Conservation (phyloP, 2,329 filamentous ascomycete genomes). For the Calonectria henricotiae region DNA sequence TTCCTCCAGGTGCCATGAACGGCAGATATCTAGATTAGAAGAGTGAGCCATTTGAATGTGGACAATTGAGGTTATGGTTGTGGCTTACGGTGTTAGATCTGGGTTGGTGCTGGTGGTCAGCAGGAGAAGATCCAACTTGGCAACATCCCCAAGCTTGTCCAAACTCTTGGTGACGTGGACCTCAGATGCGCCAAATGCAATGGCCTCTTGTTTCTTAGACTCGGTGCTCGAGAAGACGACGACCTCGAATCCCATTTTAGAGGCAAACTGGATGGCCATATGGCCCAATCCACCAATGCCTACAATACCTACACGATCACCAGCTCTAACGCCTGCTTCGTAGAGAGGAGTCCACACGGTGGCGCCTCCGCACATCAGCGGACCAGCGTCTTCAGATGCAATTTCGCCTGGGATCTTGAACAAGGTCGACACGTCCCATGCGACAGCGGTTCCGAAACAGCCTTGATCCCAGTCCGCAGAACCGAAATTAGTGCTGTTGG, state of each 20-base stretch:
- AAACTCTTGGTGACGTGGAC: constrained; percentile 45
- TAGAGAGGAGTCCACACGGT: constrained; percentile 50
- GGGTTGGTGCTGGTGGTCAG: constrained; percentile 44
- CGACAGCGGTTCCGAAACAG: constrained; percentile 62
- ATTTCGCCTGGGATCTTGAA: constrained; percentile 62
- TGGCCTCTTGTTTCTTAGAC: constrained; percentile 49
- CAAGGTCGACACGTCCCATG: constrained; percentile 60
- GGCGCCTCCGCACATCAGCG: constrained; percentile 65
- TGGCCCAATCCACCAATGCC: constrained; percentile 64
- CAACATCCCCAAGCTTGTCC: constrained; percentile 37
- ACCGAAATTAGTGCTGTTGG: constrained; percentile 59
- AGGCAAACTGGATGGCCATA: constrained; percentile 75
- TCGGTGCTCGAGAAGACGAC: constrained; percentile 51
- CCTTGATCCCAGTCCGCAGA: constrained; percentile 62
- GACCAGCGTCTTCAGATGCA: constrained; percentile 65
- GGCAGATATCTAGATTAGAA: constrained; percentile 35
- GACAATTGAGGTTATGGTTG: not conserved
- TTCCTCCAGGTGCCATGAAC: constrained; percentile 34
- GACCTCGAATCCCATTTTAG: constrained; percentile 71
- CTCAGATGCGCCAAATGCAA: constrained; percentile 50
- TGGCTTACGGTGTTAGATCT: constrained; percentile 35
- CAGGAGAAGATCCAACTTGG: constrained; percentile 34
- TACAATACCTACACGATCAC: constrained; percentile 53
- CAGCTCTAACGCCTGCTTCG: constrained; percentile 46
- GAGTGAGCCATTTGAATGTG: not conserved